Evolutionary conservation across 352 stramenopile species (phyloP).

Genomic region (Globisporangium paroecandrum): DNA sequence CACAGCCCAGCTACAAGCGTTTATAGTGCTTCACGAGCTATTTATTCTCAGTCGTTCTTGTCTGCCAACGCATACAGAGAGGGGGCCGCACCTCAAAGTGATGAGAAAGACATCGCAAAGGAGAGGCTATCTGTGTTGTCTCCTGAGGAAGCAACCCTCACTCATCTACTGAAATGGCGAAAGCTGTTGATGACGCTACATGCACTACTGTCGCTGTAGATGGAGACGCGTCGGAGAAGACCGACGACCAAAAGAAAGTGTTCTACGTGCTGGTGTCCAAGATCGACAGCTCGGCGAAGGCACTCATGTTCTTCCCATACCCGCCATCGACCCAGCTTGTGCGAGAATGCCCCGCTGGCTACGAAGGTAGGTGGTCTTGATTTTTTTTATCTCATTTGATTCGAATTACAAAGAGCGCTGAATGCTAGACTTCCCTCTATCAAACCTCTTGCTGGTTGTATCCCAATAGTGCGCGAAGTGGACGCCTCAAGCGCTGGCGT

Average conservation of each 20-base stretch:
- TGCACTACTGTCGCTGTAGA: constrained; percentile 1
- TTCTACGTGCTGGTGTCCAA: constrained; percentile 60
- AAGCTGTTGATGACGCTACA: too few relatives aligned
- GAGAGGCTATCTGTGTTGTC: neutral
- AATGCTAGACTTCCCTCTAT: neutral
- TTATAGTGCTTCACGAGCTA: neutral
- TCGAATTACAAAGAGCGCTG: neutral
- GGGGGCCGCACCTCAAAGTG: neutral
- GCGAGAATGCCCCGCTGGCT: constrained; percentile 46
- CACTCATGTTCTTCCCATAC: constrained; percentile 68
- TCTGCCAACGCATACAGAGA: neutral
- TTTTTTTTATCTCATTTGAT: neutral
- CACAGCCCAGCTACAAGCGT: neutral
- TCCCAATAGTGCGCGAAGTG: constrained; percentile 32
- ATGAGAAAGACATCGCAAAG: neutral
- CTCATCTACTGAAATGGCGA: neutral
- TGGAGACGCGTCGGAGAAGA: constrained; percentile 10
- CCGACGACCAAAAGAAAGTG: constrained; percentile 17
- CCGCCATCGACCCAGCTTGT: constrained; percentile 37
- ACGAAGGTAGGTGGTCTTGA: constrained; percentile 37
- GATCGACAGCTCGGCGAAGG: constrained; percentile 24
- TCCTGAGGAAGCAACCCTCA: neutral
- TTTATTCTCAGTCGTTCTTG: neutral
- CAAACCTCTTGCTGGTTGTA: neutral
- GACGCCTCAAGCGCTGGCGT: constrained; percentile 19